Base-by-base conservation (phyloP, 2,329 filamentous ascomycete genomes). In the Paecilomyces sp. region DNA sequence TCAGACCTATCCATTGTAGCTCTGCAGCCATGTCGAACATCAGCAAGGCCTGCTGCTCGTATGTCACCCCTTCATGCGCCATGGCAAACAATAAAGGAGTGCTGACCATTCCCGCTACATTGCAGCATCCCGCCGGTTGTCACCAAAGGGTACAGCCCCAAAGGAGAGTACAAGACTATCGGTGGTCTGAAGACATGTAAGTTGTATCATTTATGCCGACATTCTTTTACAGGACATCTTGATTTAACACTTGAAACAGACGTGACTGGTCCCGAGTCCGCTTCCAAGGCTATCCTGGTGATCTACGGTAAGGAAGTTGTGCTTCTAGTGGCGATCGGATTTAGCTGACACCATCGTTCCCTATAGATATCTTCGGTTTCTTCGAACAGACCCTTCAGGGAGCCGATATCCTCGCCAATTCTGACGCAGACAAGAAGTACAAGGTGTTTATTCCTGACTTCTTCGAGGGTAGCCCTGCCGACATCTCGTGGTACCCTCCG, bases 391-490 rank as follows among this genome's bases (percentile, higher is more conserved):
- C 84, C 9, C 66, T 86, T 18, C 85, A 87, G 67, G 85, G 85
- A 54, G 84, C 84, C 63, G 85, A 87, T 65, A 86, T 87, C 67
- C 80, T 87, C 51, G 82, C 85, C 30, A 74, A 77, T 65, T 77
- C 80, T 34, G 80, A 87, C 82, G 88, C 89, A 85, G 75, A 83
- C 79, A 73, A 80, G 61, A 85, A 89, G 70, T 94, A 95, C 80
- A 87, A 86, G 66, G 90, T 96, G 66, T 92, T 92, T 77, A 92
- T 97, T 64, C 92, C 92, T 30, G 92, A 97, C 77, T 93, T 90
- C 82, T 96, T 96, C 79, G 83, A 89, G 61, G 92, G 90, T 72
- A 82, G 84, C 65, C 88, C 90, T 36, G 85, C 81, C 61, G 82
- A 83, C 65, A 84, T 86, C 66, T 77, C 76, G 57, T 85, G 83